Conservation (phyloP, 768 basidiomycete genomes). For the Phlebiopsis flavidoalba region DNA sequence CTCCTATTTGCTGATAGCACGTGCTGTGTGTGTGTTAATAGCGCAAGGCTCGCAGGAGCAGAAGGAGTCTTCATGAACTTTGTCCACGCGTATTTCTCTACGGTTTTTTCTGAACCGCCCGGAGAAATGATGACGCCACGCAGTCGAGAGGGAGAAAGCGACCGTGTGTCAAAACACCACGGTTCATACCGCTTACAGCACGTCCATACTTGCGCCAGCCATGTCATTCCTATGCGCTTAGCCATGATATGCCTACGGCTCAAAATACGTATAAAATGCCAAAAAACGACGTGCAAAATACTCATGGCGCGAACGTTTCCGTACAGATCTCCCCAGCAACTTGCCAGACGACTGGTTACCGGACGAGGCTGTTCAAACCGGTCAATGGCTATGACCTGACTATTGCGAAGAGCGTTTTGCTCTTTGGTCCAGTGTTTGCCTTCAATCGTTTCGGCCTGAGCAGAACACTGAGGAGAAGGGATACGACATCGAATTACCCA, state of each 20-base stretch:
- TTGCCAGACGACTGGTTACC: too few relatives aligned
- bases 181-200: background rate
- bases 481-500: background rate
- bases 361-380: too few relatives aligned
- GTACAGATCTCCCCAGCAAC: background rate
- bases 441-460: conserved; percentile 67
- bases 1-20: background rate
- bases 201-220: conserved; percentile 1
- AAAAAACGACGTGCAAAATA: conserved; percentile 25
- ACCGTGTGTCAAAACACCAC: background rate
- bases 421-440: conserved; percentile 48
- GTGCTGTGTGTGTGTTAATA: conserved; percentile 22
- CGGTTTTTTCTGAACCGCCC: background rate
- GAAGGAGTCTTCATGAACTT: conserved; percentile 42
- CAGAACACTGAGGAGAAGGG: background rate
- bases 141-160: conserved; percentile 9
- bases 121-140: background rate
- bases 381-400: background rate
- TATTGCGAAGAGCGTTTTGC: conserved; percentile 12
- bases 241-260: conserved; percentile 3
- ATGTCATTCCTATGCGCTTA: conserved; percentile 6
- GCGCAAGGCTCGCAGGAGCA: conserved; percentile 65
- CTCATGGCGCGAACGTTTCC: background rate
- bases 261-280: conserved; percentile 21
- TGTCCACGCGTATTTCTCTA: background rate